phyloP scores from a whole-genome alignment of 371 early-diverging fungal species.

The Mortierella sp. region DNA sequence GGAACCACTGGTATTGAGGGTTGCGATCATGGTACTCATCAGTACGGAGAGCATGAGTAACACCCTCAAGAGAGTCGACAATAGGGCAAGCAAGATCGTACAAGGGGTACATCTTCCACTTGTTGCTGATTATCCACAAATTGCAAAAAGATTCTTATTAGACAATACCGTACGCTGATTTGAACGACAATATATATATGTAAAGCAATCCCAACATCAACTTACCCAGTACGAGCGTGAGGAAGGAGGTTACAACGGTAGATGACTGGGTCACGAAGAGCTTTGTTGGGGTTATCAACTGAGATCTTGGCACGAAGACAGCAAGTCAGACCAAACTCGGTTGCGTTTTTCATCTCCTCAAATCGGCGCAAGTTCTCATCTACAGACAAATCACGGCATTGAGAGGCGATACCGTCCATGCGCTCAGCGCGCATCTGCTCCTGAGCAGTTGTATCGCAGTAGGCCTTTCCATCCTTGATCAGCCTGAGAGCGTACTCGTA shows the following conservation, averaged over 20 bases:
- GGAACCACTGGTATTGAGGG: constrained; percentile 99
- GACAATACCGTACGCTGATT: neutral
- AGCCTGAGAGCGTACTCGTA: constrained; percentile 90
- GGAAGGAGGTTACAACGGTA: constrained; percentile 96
- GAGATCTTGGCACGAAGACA: constrained; percentile 99
- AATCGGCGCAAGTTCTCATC: constrained; percentile 96
- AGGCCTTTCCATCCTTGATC: constrained; percentile 96
- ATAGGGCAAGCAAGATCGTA: constrained; percentile 99
- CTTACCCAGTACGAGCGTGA: constrained; percentile 92
- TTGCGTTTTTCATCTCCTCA: constrained; percentile 95
- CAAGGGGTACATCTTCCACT: constrained; percentile 99
- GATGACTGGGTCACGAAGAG: constrained; percentile 99
- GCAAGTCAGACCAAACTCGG: constrained; percentile 85
- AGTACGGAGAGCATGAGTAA: constrained; percentile 98
- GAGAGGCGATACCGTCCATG: constrained; percentile 90
- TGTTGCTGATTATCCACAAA: constrained; percentile 59
- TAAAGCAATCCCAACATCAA: neutral
- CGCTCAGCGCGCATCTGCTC: constrained; percentile 94
- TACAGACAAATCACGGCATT: constrained; percentile 87
- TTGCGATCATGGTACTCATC: constrained; percentile 99
- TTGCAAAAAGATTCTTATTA: neutral
- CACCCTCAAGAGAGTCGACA: constrained; percentile 98
- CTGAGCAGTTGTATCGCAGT: constrained; percentile 97
- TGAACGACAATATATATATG: neutral
- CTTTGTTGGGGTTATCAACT: constrained; percentile 94